Percentiles rank a stretch among this genome's conserved stretches.
phyloP scores from a whole-genome alignment of 2,329 filamentous ascomycete genomes.

The Macrophomina tecta region DNA sequence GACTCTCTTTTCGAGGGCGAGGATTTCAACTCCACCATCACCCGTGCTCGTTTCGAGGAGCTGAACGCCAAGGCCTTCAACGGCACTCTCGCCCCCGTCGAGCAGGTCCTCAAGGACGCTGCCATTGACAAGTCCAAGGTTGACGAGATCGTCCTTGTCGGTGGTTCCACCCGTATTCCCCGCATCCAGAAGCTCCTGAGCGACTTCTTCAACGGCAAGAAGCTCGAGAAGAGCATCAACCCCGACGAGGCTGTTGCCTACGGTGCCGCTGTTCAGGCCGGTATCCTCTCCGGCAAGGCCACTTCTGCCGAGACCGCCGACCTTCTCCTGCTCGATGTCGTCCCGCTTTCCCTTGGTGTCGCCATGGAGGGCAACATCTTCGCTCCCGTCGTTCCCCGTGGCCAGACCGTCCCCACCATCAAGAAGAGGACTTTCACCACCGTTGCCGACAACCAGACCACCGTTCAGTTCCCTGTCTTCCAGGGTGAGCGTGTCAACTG shows the following conservation, averaged over 20 bases:
- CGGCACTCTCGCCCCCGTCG: constrained; percentile 92
- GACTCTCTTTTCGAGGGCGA: constrained; percentile 98
- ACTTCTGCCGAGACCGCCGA: constrained; percentile 93
- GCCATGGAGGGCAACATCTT: constrained; percentile 99
- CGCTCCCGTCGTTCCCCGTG: constrained; percentile 80
- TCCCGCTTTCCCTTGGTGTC: constrained; percentile 95
- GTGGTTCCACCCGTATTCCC: constrained; percentile 98
- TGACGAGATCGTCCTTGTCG: constrained; percentile 98
- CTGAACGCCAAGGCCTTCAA: constrained; percentile 95
- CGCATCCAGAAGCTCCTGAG: constrained; percentile 98
- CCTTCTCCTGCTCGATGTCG: constrained; percentile 93
- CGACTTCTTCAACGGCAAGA: constrained; percentile 99
- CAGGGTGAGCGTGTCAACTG: constrained; percentile 98
- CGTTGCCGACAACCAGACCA: constrained; percentile 69
- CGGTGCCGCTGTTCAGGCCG: constrained; percentile 97
- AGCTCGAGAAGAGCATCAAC: constrained; percentile 99
- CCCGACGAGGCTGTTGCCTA: constrained; percentile 99
- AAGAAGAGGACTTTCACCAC: constrained; percentile 94
- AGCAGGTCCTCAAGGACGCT: constrained; percentile 95
- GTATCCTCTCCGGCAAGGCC: constrained; percentile 98
- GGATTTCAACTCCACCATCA: constrained; percentile 97
- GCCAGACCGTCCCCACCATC: constrained; percentile 68
- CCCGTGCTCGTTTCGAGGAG: constrained; percentile 98
- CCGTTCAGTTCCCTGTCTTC: constrained; percentile 89
- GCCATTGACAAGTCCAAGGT: constrained; percentile 86